Base-by-base conservation (phyloP, 176 grass and related monocot species). In the Ampelocalamus luodianensis region DNA sequence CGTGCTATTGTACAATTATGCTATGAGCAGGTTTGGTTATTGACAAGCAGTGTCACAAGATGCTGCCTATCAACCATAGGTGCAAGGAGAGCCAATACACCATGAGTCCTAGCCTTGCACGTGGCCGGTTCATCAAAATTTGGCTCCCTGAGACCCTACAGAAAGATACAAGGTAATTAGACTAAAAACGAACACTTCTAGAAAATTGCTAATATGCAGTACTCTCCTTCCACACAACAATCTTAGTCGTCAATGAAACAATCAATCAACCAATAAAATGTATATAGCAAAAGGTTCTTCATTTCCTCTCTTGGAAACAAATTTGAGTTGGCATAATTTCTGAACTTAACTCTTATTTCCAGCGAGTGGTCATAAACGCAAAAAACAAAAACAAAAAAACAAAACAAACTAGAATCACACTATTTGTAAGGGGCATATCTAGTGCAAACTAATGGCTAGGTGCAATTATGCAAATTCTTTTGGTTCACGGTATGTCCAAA, bases 141-240 rank as follows among this genome's bases (percentile, higher is more conserved):
- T 89, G 91, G 70, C 81, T 91, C 80, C 96, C 96, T 39, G 96
- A 95, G 74, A 98, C 93, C 96, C 96, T 98, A 77, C 85, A 90
- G 36, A 79, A 89, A 85, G 27, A 74, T n/a, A 86, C 8, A 43
- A 54, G 50, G 1, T 80, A 38, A 72, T 85, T 60, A 74, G 66
- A 81, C 40, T 51, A 40, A 14, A 75, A 75, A 27, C 32, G 10
- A 53, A 51, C 39, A 10, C 2, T 29, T 2, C 6, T 11, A 53
- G 18, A 32, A n/a, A 79, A 46, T 27, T 50, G 44, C 24, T 49
- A 74, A 50, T 32, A 65, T 49, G 54, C 43, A 65, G 15, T 11
- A 74, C 3, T 80, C 20, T 45, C 43, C 44, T 77, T 66, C 42
- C 44, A 59, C 43, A 80, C 56, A 69, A 82, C 34, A n/a, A 81